These are phyloP conservation scores for Fusarium foetens DNA, from an alignment of 2,329 filamentous ascomycete genomes.

Conservation along the genomic window DNA sequence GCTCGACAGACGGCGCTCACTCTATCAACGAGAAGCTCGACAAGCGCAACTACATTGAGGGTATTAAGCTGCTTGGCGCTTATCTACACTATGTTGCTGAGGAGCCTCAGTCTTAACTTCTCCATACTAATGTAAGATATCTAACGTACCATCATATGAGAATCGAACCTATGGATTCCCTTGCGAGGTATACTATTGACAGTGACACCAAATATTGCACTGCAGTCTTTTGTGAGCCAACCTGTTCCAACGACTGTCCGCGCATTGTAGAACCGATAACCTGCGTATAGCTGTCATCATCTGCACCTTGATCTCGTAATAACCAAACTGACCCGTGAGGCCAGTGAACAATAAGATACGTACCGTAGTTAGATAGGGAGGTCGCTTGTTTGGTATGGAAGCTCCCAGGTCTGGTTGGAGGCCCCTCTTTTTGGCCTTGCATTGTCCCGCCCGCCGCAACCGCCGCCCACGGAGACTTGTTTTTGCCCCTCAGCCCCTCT, in stretches of 20 bases:
- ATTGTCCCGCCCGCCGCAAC: conserved; percentile 11
- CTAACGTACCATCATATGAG: conserved; percentile 23
- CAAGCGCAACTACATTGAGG: conserved; percentile 97
- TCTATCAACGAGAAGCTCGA: conserved; percentile 99
- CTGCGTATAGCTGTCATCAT: background rate
- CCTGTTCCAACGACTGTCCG: background rate
- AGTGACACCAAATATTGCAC: background rate
- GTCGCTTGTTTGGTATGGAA: background rate
- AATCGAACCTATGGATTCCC: background rate
- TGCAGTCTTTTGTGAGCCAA: background rate
- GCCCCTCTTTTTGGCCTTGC: conserved; percentile 23
- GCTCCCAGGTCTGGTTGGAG: background rate
- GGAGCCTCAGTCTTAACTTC: conserved; percentile 69
- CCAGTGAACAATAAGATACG: conserved; percentile 14
- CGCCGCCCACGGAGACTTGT: conserved; percentile 1
- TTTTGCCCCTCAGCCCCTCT: conserved; percentile 41
- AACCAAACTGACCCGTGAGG: background rate
- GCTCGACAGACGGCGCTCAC: conserved; percentile 94
- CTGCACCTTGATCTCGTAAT: background rate
- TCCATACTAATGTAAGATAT: conserved; percentile 4
- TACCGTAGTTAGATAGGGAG: conserved; percentile 4
- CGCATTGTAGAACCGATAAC: background rate
- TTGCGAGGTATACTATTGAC: background rate
- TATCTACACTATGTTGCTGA: conserved; percentile 97
- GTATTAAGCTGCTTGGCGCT: conserved; percentile 92